phyloP scores from a whole-genome alignment of 441 rosid genomes.

The Gossypium aridum region DNA sequence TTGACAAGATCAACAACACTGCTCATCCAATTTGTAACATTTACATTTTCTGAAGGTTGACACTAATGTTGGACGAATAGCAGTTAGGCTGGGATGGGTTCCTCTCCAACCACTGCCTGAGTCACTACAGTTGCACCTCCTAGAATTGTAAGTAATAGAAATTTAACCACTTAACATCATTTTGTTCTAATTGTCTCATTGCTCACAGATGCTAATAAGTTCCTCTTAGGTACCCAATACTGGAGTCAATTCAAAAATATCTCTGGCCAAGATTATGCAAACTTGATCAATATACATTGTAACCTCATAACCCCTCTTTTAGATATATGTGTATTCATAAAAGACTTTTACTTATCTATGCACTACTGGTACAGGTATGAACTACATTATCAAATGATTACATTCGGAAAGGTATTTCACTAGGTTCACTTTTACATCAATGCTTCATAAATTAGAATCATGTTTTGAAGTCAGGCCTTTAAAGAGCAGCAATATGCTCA shows the following conservation, averaged over 20 bases:
- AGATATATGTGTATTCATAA: constrained; percentile 9
- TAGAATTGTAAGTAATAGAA: constrained; percentile 68
- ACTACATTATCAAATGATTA: constrained; percentile 94
- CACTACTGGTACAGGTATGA: constrained; percentile 63
- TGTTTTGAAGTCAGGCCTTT: not conserved
- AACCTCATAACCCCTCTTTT: constrained; percentile 27
- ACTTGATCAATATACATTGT: constrained; percentile 89
- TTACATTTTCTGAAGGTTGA: constrained; percentile 65
- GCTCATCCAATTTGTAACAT: constrained; percentile 4
- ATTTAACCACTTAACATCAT: constrained; percentile 11
- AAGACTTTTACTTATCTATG: constrained; percentile 15
- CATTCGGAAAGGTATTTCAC: constrained; percentile 87
- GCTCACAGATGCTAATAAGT: constrained; percentile 22
- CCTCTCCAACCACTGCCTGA: constrained; percentile 97
- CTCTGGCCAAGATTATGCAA: constrained; percentile 99
- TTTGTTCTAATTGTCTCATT: not conserved
- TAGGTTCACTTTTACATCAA: constrained; percentile 13
- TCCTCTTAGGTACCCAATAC: constrained; percentile 73
- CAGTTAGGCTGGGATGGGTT: constrained; percentile 98
- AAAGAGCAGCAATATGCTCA: constrained; percentile 14
- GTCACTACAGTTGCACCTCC: constrained; percentile 87
- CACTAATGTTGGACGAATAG: constrained; percentile 97
- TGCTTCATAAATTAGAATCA: constrained; percentile 12
- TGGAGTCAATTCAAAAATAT: constrained; percentile 89
- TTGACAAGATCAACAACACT: constrained; percentile 13